Conservation (phyloP, 2,329 filamentous ascomycete species). For the Fusarium xyrophilum region DNA sequence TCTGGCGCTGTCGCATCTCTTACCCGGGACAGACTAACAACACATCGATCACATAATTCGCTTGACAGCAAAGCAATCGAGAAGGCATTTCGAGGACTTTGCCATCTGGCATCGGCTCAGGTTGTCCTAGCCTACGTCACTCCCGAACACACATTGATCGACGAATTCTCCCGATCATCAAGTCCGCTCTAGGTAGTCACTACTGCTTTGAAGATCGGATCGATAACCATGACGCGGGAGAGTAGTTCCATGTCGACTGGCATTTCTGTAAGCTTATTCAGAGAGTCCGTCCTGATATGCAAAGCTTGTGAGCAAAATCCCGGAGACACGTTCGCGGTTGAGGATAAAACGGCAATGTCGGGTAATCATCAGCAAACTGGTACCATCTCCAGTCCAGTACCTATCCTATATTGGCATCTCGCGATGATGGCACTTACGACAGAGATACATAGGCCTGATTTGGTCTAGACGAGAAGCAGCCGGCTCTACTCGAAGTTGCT, state of each 20-base stretch:
- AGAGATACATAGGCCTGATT: background rate
- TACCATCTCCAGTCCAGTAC: background rate
- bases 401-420: background rate
- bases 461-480: background rate
- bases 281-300: background rate
- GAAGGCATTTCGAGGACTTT: conserved; percentile 1
- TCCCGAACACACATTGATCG: conserved; percentile 20
- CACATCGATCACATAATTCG: conserved; percentile 16
- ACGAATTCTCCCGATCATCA: conserved; percentile 5
- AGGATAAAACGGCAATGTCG: background rate
- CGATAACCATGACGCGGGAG: conserved; percentile 15
- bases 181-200: background rate
- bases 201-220: background rate
- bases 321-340: background rate
- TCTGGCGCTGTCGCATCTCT: conserved; percentile 2
- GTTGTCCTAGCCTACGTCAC: conserved; percentile 17
- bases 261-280: background rate
- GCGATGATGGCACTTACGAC: background rate
- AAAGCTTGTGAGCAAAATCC: background rate
- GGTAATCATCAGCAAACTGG: background rate
- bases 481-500: background rate
- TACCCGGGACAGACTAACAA: conserved; percentile 15
- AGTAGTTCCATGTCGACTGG: background rate
- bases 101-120: conserved; percentile 16
- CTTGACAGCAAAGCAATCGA: conserved; percentile 1